Percentiles rank a stretch among this genome's conserved stretches.
These are phyloP conservation scores for Huntiella abstrusa DNA, from an alignment of 2,329 filamentous ascomycete genomes.

Conservation along the genomic window DNA sequence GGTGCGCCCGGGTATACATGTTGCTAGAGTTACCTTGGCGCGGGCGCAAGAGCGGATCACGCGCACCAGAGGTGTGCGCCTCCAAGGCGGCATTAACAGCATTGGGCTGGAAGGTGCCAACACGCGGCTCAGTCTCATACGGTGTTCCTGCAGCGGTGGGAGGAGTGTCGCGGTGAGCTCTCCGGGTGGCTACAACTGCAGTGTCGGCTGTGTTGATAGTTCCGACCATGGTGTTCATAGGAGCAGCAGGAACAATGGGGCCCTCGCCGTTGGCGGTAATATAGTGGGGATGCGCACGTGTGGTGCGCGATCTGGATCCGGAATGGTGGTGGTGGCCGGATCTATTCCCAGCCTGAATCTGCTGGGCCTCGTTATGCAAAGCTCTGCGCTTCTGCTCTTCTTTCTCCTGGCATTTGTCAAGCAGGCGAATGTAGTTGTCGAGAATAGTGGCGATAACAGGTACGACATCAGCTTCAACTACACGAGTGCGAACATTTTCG, in stretches of 20 bases:
- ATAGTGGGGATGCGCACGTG: conserved; percentile 13
- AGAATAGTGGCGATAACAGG: conserved; percentile 96
- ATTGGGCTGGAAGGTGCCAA: not conserved
- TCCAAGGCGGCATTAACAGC: not conserved
- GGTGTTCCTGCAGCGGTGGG: not conserved
- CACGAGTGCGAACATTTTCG: conserved; percentile 78
- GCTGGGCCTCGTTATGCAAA: conserved; percentile 21
- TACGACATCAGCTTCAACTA: conserved; percentile 98
- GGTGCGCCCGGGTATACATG: conserved; percentile 8
- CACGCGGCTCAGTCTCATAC: not conserved
- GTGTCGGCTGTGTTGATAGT: not conserved
- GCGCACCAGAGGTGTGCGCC: not conserved
- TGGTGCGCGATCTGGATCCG: conserved; percentile 23
- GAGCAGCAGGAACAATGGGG: not conserved
- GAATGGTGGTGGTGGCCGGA: conserved; percentile 1
- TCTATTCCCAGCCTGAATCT: conserved; percentile 1
- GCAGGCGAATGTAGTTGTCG: conserved; percentile 93
- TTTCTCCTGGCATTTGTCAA: conserved; percentile 78
- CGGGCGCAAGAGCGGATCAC: not conserved
- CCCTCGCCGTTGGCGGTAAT: not conserved
- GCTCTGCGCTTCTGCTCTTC: conserved; percentile 31
- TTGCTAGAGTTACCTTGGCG: not conserved
- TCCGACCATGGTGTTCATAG: not conserved
- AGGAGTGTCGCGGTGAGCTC: not conserved
- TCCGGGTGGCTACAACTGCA: not conserved